A percentile compares a stretch with the other conserved stretches of the same genome.
Evolutionary conservation across 768 basidiomycete genomes (phyloP).

Genomic region (Tubosaeta sp.): DNA sequence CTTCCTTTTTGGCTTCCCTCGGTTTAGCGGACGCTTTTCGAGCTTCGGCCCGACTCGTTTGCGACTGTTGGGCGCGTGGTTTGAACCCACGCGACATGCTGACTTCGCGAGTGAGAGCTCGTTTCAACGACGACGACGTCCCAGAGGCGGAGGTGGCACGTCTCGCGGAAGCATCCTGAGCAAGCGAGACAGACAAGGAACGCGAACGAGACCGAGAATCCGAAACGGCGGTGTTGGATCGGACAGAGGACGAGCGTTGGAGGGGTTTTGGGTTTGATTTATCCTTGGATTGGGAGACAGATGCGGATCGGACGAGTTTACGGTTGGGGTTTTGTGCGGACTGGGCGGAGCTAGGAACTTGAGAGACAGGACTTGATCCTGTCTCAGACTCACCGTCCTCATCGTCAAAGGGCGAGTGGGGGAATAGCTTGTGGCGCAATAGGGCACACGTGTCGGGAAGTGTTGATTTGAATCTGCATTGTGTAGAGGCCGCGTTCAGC

Average conservation of each 20-base stretch:
- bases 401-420: constrained; percentile 56
- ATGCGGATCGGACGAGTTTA: constrained; percentile 9
- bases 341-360: not conserved
- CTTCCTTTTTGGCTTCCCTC: constrained; percentile 7
- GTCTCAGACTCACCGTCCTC: constrained; percentile 24
- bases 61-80: constrained; percentile 28
- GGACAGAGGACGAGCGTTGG: constrained; percentile 24
- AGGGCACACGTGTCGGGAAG: constrained; percentile 54
- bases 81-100: constrained; percentile 77
- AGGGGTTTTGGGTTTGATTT: constrained; percentile 5
- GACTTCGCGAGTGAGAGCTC: constrained; percentile 62
- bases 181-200: constrained; percentile 66
- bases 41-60: constrained; percentile 13
- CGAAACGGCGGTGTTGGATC: constrained; percentile 13
- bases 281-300: constrained; percentile 9
- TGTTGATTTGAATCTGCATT: constrained; percentile 47
- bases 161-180: constrained; percentile 50
- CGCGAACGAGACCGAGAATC: constrained; percentile 47
- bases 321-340: constrained; percentile 8
- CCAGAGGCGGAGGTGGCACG: constrained; percentile 30
- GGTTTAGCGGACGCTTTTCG: constrained; percentile 13
- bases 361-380: constrained; percentile 12
- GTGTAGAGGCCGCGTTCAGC: not conserved
- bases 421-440: constrained; percentile 65
- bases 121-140: constrained; percentile 42